These are phyloP conservation scores for Bjerkandera adusta DNA, from an alignment of 1,284 basidiomycete species.

Conservation along the genomic window DNA sequence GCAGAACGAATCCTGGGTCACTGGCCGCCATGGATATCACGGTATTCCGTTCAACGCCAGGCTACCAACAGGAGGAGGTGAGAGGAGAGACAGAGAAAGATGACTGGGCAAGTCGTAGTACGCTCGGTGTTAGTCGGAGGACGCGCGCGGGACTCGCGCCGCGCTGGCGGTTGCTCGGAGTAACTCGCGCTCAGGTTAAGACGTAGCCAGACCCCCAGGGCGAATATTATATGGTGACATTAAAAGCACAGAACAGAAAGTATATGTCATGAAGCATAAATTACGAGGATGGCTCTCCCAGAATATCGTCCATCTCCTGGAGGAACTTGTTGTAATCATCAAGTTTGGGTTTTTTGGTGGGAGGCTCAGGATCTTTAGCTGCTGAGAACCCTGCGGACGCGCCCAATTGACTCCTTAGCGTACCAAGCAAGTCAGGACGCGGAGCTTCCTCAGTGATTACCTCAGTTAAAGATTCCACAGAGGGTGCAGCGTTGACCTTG, in stretches of 20 bases:
- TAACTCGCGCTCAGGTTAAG: not conserved
- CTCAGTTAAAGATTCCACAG: slow-evolving; percentile 35
- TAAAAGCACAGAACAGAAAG: not conserved
- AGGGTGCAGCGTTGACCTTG: slow-evolving; percentile 65
- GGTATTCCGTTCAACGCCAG: no score
- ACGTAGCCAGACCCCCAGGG: not conserved
- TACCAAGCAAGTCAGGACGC: slow-evolving; percentile 64
- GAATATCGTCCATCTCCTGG: slow-evolving; percentile 69
- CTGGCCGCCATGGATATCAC: not conserved
- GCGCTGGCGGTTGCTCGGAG: not conserved
- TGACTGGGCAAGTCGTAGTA: no score
- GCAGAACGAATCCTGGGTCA: slow-evolving; percentile 23
- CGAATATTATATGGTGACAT: not conserved
- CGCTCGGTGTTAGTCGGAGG: no score
- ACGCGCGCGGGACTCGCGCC: not conserved
- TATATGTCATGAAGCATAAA: not conserved
- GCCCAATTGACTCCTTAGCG: slow-evolving; percentile 61
- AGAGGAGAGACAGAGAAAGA: no score
- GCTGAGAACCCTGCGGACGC: slow-evolving; percentile 22
- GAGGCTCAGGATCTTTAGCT: slow-evolving; percentile 6
- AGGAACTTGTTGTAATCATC: slow-evolving; percentile 77
- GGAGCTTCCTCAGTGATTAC: slow-evolving; percentile 35
- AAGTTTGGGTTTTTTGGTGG: slow-evolving; percentile 40
- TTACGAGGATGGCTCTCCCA: slow-evolving; percentile 15
- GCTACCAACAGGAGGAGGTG: no score